These are phyloP conservation scores for Cystobasidium slooffiae DNA, from an alignment of 1,284 basidiomycete genomes.

Conservation along the genomic window DNA sequence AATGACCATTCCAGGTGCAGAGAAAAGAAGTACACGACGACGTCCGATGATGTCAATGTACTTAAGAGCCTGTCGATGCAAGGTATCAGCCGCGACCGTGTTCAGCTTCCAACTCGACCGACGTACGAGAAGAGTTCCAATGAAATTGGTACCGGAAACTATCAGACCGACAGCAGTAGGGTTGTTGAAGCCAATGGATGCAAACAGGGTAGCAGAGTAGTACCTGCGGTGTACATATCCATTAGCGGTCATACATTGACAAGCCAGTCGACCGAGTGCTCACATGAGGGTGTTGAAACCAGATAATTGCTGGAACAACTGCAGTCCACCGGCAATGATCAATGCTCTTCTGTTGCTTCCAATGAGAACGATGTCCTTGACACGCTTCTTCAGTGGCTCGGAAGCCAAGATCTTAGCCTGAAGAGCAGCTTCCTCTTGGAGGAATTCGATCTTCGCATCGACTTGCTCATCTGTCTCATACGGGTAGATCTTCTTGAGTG, in stretches of 20 bases:
- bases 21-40: slow-evolving; percentile 73
- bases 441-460: slow-evolving; percentile 62
- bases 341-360: slow-evolving; percentile 54
- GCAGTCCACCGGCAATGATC: slow-evolving; percentile 44
- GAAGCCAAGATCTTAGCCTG: slow-evolving; percentile 25
- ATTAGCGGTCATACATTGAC: not conserved
- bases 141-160: slow-evolving; percentile 31
- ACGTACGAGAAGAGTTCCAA: slow-evolving; percentile 33
- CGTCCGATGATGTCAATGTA: slow-evolving; percentile 77
- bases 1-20: slow-evolving; percentile 75
- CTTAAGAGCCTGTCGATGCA: slow-evolving; percentile 26
- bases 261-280: not conserved
- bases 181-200: slow-evolving; percentile 56
- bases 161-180: slow-evolving; percentile 54
- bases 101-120: slow-evolving; percentile 64
- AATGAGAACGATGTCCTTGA: slow-evolving; percentile 37
- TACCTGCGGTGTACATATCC: slow-evolving; percentile 48
- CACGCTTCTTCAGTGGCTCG: slow-evolving; percentile 17
- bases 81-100: slow-evolving; percentile 54
- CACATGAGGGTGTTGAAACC: slow-evolving; percentile 58
- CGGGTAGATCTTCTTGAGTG: slow-evolving; percentile 69
- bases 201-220: slow-evolving; percentile 57
- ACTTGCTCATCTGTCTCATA: slow-evolving; percentile 29
- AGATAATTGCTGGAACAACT: slow-evolving; percentile 54
- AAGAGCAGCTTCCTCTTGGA: slow-evolving; percentile 53